Evolutionary conservation across 176 grass and related monocot genomes (phyloP).

Genomic region (Hordeum vulgare): MorexV3_pseudomolecules_assembly NC_058523.1:54572571-54573070

Average conservation of each 20-base stretch:
- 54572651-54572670: conserved; percentile 66
- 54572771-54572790: background rate
- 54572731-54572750: background rate
- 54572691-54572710: background rate
- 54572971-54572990: background rate
- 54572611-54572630: conserved; percentile 92
- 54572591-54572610: conserved; percentile 97
- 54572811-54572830: background rate
- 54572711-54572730: background rate
- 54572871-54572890: background rate
- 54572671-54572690: background rate
- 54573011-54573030: background rate
- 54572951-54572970: background rate
- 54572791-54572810: background rate
- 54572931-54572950: background rate
- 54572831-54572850: background rate
- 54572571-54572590: conserved; percentile 99
- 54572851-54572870: background rate
- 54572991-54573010: background rate
- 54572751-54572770: background rate
- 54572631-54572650: conserved; percentile 96
- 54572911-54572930: background rate
- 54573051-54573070: background rate
- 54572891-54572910: background rate
- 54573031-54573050: background rate